These are phyloP conservation scores for Venturia aucupariae DNA, from an alignment of 2,329 filamentous ascomycete species.

Conservation along the genomic window DNA sequence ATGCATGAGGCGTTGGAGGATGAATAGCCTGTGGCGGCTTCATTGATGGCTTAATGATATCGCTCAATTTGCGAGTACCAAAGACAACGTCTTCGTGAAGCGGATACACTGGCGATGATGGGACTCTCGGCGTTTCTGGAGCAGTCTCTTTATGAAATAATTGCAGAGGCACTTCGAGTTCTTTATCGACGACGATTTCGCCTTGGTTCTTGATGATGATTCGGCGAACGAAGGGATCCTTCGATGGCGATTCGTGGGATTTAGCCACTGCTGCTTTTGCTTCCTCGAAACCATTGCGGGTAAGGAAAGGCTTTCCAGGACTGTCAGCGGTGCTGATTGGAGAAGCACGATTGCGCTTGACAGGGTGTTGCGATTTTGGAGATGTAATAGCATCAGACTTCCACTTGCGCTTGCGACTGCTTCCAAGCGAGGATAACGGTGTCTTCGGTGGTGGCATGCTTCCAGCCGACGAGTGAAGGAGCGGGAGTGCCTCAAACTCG, in stretches of 20 bases:
- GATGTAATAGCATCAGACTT: slow-evolving; percentile 10
- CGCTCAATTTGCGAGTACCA: neutral
- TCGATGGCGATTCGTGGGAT: neutral
- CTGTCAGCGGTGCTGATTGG: slow-evolving; percentile 8
- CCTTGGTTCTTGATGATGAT: slow-evolving; percentile 19
- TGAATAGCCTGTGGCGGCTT: neutral
- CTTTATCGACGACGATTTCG: slow-evolving; percentile 19
- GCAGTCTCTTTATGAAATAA: slow-evolving; percentile 4
- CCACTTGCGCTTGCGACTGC: slow-evolving; percentile 4
- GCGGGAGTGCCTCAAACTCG: neutral
- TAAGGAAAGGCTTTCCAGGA: slow-evolving; percentile 20
- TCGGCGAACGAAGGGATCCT: slow-evolving; percentile 18
- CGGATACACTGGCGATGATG: slow-evolving; percentile 7
- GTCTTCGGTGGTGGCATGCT: slow-evolving; percentile 13
- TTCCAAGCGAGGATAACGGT: neutral
- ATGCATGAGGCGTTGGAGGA: neutral
- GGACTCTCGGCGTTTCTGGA: neutral
- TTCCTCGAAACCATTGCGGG: slow-evolving; percentile 11
- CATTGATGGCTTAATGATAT: neutral
- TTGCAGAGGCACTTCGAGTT: slow-evolving; percentile 17
- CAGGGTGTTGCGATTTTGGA: neutral
- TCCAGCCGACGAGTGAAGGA: neutral
- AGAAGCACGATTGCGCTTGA: slow-evolving; percentile 3
- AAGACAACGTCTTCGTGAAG: slow-evolving; percentile 9
- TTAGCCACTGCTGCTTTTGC: neutral